A percentile compares a stretch with the other conserved stretches of the same genome.
Conservation (phyloP, 192 early-diverging fungal species). For the Backusella circina region DNA sequence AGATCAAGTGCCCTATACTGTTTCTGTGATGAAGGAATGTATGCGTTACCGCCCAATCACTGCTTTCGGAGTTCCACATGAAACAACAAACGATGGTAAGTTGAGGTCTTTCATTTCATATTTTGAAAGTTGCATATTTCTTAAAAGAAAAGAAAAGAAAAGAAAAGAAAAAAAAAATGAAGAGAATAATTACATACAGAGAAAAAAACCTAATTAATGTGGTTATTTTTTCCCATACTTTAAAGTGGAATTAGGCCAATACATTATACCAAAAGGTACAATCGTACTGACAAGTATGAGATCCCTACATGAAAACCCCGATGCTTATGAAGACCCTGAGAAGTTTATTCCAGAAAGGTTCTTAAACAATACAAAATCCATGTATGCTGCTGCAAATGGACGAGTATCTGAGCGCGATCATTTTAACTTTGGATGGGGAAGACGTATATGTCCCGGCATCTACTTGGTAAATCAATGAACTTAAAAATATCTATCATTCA, state of each 20-base stretch:
- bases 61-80: background rate
- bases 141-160: background rate
- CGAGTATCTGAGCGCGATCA: slow-evolving; percentile 8
- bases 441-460: slow-evolving; percentile 10
- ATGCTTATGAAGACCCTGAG: slow-evolving; percentile 38
- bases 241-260: slow-evolving; percentile 17
- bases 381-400: slow-evolving; percentile 16
- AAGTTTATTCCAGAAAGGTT: slow-evolving; percentile 48
- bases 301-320: slow-evolving; percentile 35
- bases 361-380: background rate
- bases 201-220: too few relatives aligned
- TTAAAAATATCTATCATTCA: background rate
- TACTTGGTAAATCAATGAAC: background rate
- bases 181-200: background rate
- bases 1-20: background rate
- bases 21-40: background rate
- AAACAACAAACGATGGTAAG: slow-evolving; percentile 2
- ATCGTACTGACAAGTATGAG: slow-evolving; percentile 41
- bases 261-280: slow-evolving; percentile 46
- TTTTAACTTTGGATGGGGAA: slow-evolving; percentile 20
- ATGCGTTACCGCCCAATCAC: background rate
- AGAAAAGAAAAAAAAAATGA: background rate
- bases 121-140: background rate
- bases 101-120: background rate
- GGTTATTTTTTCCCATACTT: too few relatives aligned